Evolutionary conservation across 345 rosid genomes (phyloP).

Genomic region (Rhodamnia rubescens): DNA sequence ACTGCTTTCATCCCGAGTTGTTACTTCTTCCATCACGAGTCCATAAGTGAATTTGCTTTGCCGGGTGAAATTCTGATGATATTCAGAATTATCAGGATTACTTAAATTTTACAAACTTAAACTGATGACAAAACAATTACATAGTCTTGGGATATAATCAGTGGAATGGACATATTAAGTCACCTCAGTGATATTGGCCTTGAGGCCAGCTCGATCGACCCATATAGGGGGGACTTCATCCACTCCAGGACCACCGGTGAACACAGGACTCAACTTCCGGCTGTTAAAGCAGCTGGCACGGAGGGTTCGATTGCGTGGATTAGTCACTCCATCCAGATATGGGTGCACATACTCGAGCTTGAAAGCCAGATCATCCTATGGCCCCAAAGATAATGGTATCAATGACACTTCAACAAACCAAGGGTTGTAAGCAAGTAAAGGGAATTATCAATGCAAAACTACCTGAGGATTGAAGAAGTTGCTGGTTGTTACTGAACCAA

Average conservation of each 20-base stretch:
- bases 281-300: slow-evolving; percentile 90
- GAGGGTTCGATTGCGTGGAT: slow-evolving; percentile 77
- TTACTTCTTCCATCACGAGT: slow-evolving; percentile 96
- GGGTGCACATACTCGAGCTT: slow-evolving; percentile 98
- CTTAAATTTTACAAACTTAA: background rate
- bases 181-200: slow-evolving; percentile 96
- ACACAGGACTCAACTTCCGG: slow-evolving; percentile 94
- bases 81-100: background rate
- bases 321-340: slow-evolving; percentile 75
- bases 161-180: background rate
- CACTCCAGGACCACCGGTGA: slow-evolving; percentile 95
- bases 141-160: background rate
- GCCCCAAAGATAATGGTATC: background rate
- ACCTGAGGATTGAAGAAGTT: slow-evolving; percentile 95
- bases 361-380: slow-evolving; percentile 95
- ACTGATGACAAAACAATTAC: background rate
- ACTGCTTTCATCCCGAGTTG: slow-evolving; percentile 95
- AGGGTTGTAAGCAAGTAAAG: background rate
- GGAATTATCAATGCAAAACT: background rate
- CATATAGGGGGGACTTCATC: slow-evolving; percentile 99
- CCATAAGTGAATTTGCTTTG: slow-evolving; percentile 99
- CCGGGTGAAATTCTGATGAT: slow-evolving; percentile 77
- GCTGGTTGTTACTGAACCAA: slow-evolving; percentile 95
- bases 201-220: slow-evolving; percentile 97
- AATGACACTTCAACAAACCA: background rate